These are phyloP conservation scores for Fusarium oligoseptatum DNA, from an alignment of 2,329 filamentous ascomycete genomes.

Conservation along the genomic window DNA sequence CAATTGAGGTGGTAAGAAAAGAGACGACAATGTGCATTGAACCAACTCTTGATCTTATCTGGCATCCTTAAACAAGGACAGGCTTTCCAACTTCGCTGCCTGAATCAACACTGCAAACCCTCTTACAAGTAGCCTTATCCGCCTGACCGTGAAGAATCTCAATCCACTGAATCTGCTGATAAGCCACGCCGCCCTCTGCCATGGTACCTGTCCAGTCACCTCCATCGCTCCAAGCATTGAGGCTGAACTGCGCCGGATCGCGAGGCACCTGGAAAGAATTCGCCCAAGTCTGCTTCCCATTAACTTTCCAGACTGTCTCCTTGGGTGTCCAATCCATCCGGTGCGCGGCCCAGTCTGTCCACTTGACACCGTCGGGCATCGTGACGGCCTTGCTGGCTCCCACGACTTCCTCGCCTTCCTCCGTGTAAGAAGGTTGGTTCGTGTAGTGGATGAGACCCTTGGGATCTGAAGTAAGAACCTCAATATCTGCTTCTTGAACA, in stretches of 20 bases:
- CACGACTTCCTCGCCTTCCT: slow-evolving; percentile 58
- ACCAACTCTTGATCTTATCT: neutral
- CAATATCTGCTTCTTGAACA: slow-evolving; percentile 65
- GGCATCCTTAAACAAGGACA: slow-evolving; percentile 44
- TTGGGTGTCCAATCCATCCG: slow-evolving; percentile 70
- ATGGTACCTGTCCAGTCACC: slow-evolving; percentile 70
- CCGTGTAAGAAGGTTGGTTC: slow-evolving; percentile 67
- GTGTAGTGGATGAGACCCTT: slow-evolving; percentile 64
- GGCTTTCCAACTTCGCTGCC: slow-evolving; percentile 54
- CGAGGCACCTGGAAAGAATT: slow-evolving; percentile 68
- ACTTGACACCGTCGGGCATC: slow-evolving; percentile 57
- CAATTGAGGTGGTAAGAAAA: neutral
- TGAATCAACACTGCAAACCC: slow-evolving; percentile 43
- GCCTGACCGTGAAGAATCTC: slow-evolving; percentile 66
- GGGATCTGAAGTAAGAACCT: slow-evolving; percentile 62
- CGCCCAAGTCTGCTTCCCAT: slow-evolving; percentile 61
- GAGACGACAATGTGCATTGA: neutral
- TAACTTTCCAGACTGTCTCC: slow-evolving; percentile 67
- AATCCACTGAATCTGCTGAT: slow-evolving; percentile 71
- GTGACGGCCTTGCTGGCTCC: slow-evolving; percentile 60
- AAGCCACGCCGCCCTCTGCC: slow-evolving; percentile 61
- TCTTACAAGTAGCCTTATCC: slow-evolving; percentile 29
- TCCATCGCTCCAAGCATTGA: slow-evolving; percentile 73
- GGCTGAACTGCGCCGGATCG: slow-evolving; percentile 62
- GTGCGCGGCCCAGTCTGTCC: slow-evolving; percentile 68